Percentiles rank a stretch among this genome's conserved stretches.
phyloP scores from a whole-genome alignment of 1,284 basidiomycete species.

The Anthracocystis panici-leucophaei region DNA sequence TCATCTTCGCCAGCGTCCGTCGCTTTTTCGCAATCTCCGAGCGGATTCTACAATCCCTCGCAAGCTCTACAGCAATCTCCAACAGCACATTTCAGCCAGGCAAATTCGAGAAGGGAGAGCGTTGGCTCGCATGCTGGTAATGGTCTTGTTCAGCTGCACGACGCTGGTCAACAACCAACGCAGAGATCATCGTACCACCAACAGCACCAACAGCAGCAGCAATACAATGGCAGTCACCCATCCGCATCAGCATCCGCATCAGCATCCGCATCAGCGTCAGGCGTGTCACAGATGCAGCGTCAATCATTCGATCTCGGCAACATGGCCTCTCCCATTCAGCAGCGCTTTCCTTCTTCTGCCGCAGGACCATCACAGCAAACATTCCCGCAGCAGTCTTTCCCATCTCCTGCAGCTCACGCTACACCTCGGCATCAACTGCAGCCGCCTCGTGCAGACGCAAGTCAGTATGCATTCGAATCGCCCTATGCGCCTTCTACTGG shows the following conservation, averaged over 20 bases:
- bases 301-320: constrained; percentile 10
- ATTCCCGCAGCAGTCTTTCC: constrained; percentile 8
- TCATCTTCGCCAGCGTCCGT: not conserved
- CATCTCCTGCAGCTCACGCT: constrained; percentile 11
- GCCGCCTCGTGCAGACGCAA: constrained; percentile 9
- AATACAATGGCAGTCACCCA: constrained; percentile 1
- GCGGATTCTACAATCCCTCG: not conserved
- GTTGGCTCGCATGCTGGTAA: not conserved
- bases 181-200: not conserved
- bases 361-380: constrained; percentile 17
- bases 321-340: constrained; percentile 7
- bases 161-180: constrained; percentile 2
- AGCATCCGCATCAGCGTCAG: not conserved
- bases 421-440: constrained; percentile 21
- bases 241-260: not conserved
- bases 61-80: constrained; percentile 15
- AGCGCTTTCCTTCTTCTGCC: constrained; percentile 6
- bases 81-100: not conserved
- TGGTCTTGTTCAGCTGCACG: constrained; percentile 7
- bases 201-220: constrained; percentile 9
- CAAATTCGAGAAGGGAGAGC: constrained; percentile 3
- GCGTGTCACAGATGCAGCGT: constrained; percentile 3
- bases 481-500: constrained; percentile 28
- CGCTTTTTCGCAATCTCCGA: not conserved
- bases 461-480: constrained; percentile 20